A percentile compares a stretch with the other conserved stretches of the same genome.
Conservation (phyloP, 805 yeast genomes). For the Clavispora santaluciae region DNA sequence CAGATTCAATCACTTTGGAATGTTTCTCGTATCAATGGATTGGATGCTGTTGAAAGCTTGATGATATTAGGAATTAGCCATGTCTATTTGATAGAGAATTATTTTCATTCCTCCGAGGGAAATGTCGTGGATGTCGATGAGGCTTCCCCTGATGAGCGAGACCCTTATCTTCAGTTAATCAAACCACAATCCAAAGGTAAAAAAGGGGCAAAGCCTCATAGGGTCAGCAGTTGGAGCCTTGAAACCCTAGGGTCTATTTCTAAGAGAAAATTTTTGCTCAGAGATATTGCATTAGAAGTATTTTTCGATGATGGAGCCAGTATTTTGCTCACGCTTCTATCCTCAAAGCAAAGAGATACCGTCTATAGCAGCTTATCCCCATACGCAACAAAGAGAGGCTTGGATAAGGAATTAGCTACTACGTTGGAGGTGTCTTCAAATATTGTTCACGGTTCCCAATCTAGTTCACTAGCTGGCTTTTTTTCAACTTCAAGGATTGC, state of each 20-base stretch:
- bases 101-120: slow-evolving; percentile 50
- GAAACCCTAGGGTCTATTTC: slow-evolving; percentile 58
- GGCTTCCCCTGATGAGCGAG: slow-evolving; percentile 58
- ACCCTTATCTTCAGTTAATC: slow-evolving; percentile 63
- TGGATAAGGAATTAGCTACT: slow-evolving; percentile 51
- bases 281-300: slow-evolving; percentile 79
- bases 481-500: slow-evolving; percentile 26
- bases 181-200: slow-evolving; percentile 40
- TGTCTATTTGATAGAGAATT: slow-evolving; percentile 65
- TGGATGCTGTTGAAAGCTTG: slow-evolving; percentile 73
- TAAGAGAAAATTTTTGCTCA: slow-evolving; percentile 66
- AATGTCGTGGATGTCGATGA: slow-evolving; percentile 60
- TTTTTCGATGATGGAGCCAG: slow-evolving; percentile 72
- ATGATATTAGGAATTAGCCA: slow-evolving; percentile 63
- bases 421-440: slow-evolving; percentile 49
- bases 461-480: slow-evolving; percentile 10
- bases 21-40: slow-evolving; percentile 67
- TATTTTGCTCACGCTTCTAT: slow-evolving; percentile 60
- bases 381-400: slow-evolving; percentile 44
- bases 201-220: slow-evolving; percentile 33
- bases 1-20: slow-evolving; percentile 69
- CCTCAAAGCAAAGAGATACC: slow-evolving; percentile 49
- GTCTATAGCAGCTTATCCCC: slow-evolving; percentile 47
- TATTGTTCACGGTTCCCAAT: slow-evolving; percentile 10
- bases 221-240: slow-evolving; percentile 56